Percentiles rank a stretch among this genome's conserved stretches.
These are phyloP conservation scores for Nowakowskiella sp. DNA, from an alignment of 192 early-diverging fungal genomes.

Conservation along the genomic window DNA sequence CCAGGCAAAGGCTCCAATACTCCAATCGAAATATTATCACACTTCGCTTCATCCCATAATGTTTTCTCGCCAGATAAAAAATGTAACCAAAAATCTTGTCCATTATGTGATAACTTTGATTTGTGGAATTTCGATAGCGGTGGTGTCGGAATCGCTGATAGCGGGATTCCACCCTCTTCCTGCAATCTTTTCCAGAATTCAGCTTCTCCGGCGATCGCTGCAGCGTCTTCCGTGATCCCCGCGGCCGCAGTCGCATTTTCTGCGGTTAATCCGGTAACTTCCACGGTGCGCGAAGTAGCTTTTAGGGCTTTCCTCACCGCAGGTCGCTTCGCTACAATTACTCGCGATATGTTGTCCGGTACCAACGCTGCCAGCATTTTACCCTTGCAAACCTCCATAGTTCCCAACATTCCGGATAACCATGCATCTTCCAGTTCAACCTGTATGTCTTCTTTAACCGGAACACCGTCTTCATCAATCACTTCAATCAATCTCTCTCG, in stretches of 20 bases:
- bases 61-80: neutral
- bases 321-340: neutral
- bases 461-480: neutral
- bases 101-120: neutral
- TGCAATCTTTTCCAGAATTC: neutral
- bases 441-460: neutral
- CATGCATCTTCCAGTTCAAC: neutral
- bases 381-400: neutral
- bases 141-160: neutral
- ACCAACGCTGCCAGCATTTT: slow-evolving; percentile 1
- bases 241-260: neutral
- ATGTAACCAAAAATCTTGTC: neutral
- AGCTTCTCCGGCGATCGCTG: neutral
- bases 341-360: neutral
- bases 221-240: neutral
- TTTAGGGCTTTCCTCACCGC: neutral
- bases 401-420: neutral
- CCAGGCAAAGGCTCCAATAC: neutral
- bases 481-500: neutral
- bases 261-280: neutral
- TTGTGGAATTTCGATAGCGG: neutral
- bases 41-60: neutral
- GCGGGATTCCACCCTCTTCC: neutral
- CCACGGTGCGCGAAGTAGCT: neutral
- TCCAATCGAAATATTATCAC: neutral